Conservation (phyloP, 352 stramenopile species). For the Pythium periplocum region DNA sequence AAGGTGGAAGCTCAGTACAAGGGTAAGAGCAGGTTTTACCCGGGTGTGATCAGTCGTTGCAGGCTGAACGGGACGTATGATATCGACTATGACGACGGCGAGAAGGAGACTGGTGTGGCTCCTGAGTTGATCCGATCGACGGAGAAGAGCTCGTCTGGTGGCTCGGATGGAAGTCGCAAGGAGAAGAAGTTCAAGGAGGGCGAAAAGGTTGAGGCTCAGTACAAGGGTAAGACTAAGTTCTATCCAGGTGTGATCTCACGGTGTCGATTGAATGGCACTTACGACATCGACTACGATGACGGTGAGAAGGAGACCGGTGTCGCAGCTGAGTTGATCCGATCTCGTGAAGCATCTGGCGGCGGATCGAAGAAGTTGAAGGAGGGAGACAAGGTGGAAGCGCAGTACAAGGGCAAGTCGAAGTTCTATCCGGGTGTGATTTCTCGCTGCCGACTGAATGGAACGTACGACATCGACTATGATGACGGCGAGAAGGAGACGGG, state of each 20-base stretch:
- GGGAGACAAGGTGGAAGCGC: too few relatives aligned
- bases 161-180: too few relatives aligned
- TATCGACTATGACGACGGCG: slow-evolving; percentile 75
- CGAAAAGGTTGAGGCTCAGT: too few relatives aligned
- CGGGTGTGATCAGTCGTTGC: slow-evolving; percentile 40
- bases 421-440: slow-evolving; percentile 47
- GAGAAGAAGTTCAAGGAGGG: too few relatives aligned
- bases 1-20: slow-evolving; percentile 60
- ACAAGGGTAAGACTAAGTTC: too few relatives aligned
- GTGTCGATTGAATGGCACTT: slow-evolving; percentile 56
- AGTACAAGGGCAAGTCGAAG: slow-evolving; percentile 30
- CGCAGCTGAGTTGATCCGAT: slow-evolving; percentile 21
- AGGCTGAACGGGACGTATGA: slow-evolving; percentile 55
- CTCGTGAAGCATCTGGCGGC: too few relatives aligned
- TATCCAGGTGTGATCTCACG: slow-evolving; percentile 26
- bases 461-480: slow-evolving; percentile 31
- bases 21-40: slow-evolving; percentile 52
- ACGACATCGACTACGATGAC: slow-evolving; percentile 78
- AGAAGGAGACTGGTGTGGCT: slow-evolving; percentile 36
- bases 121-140: slow-evolving; percentile 21
- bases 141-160: too few relatives aligned
- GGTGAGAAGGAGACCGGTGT: slow-evolving; percentile 60
- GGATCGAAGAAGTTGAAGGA: too few relatives aligned
- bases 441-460: slow-evolving; percentile 32
- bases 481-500: slow-evolving; percentile 28